Conservation (phyloP, 305 asterid species). For the Petunia hybrid region DNA sequence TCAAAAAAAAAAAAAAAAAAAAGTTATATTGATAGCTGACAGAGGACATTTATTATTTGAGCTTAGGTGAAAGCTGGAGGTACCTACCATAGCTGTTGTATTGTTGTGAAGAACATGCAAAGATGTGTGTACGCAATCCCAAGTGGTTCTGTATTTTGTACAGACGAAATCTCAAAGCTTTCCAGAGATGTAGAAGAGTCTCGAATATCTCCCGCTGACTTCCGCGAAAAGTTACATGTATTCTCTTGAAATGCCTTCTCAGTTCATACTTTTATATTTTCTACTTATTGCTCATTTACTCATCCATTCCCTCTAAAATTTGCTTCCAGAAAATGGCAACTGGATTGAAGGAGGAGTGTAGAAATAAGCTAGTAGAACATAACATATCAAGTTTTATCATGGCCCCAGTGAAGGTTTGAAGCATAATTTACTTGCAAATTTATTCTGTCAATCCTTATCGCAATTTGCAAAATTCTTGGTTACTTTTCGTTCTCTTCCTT, state of each 20-base stretch:
- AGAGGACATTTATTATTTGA: constrained; percentile 40
- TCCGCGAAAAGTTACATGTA: constrained; percentile 75
- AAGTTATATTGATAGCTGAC: constrained; percentile 35
- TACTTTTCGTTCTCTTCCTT: constrained; percentile 28
- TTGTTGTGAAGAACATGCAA: constrained; percentile 82
- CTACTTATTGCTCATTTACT: constrained; percentile 37
- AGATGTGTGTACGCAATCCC: constrained; percentile 95
- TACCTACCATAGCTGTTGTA: constrained; percentile 89
- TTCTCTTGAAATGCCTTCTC: constrained; percentile 33
- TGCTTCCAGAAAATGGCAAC: constrained; percentile 79
- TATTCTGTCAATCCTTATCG: constrained; percentile 5
- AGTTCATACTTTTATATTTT: constrained; percentile 31
- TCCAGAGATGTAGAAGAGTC: constrained; percentile 69
- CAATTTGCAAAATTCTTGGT: constrained; percentile 26
- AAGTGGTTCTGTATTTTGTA: constrained; percentile 56
- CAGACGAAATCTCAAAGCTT: constrained; percentile 56
- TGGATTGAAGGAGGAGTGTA: constrained; percentile 74
- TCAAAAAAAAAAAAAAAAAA: too few species aligned
- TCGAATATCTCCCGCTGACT: constrained; percentile 54
- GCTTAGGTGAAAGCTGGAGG: constrained; percentile 80
- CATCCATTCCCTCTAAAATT: constrained; percentile 12
- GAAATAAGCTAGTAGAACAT: constrained; percentile 60
- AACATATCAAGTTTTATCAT: constrained; percentile 81
- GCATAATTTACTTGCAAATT: constrained; percentile 28
- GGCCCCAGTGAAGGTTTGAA: constrained; percentile 90